Evolutionary conservation across 2,329 filamentous ascomycete species (phyloP).

Genomic region (Blastomyces parvus): DNA sequence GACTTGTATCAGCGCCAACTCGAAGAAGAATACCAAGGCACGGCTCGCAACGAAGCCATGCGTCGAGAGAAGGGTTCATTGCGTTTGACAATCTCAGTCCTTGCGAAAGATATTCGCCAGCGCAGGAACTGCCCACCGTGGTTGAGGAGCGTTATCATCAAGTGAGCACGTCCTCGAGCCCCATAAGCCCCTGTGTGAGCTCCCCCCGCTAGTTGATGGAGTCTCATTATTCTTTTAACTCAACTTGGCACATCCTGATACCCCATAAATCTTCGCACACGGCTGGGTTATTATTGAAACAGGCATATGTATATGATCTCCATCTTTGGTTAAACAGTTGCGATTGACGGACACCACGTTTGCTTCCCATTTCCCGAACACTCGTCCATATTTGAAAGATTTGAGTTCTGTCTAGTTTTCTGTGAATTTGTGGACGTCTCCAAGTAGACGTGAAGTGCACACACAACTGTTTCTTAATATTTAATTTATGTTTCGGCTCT

Average conservation of each 20-base stretch:
- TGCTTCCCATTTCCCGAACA: background rate
- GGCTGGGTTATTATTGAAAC: background rate
- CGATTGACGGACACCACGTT: background rate
- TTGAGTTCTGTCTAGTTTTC: background rate
- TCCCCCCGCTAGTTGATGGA: background rate
- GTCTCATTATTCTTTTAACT: background rate
- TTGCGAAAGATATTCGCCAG: background rate
- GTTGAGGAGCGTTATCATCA: background rate
- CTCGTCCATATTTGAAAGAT: background rate
- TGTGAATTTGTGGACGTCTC: background rate
- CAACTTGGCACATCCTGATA: background rate
- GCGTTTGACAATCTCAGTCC: background rate
- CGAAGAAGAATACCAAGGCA: background rate
- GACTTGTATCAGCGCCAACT: background rate
- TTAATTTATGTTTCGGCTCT: background rate
- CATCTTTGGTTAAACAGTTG: background rate
- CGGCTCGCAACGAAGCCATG: background rate
- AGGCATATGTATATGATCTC: background rate
- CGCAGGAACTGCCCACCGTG: constrained; percentile 1
- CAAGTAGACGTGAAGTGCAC: background rate
- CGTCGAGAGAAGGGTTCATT: background rate
- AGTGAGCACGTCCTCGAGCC: background rate
- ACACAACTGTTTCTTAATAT: background rate
- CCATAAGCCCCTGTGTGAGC: constrained; percentile 3
- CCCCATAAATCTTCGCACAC: background rate